These are phyloP conservation scores for Blastocystis sp. DNA, from an alignment of 352 stramenopile genomes.

Conservation along the genomic window DNA sequence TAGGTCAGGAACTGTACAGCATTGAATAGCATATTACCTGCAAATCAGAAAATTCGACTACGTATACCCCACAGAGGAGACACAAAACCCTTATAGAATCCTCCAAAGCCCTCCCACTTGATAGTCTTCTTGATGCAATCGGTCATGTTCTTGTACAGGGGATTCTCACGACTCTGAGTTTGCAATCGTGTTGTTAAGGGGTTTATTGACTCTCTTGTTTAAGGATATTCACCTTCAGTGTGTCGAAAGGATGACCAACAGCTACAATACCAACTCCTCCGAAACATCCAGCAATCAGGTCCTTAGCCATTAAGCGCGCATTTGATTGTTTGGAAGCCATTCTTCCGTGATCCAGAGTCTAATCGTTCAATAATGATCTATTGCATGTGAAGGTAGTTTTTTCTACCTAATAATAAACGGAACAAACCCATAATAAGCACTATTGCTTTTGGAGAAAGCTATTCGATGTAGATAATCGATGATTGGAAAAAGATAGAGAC, in stretches of 20 bases:
- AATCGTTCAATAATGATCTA: background rate
- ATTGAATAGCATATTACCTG: slow-evolving; percentile 66
- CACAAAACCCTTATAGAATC: slow-evolving; percentile 63
- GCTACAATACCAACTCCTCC: slow-evolving; percentile 67
- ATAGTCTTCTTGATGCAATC: slow-evolving; percentile 67
- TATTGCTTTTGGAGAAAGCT: too few relatives aligned
- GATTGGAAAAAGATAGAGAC: too few relatives aligned
- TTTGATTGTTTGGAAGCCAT: background rate
- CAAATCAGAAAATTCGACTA: background rate
- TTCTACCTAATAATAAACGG: background rate
- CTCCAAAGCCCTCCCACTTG: slow-evolving; percentile 54
- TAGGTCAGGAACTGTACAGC: slow-evolving; percentile 65
- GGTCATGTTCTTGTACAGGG: slow-evolving; percentile 56
- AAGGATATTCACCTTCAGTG: slow-evolving; percentile 64
- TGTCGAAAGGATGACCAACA: slow-evolving; percentile 68
- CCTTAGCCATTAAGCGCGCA: slow-evolving; percentile 32
- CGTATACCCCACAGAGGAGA: slow-evolving; percentile 54
- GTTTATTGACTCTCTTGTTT: background rate
- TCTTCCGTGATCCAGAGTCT: background rate
- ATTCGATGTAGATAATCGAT: too few relatives aligned
- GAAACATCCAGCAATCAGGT: slow-evolving; percentile 63
- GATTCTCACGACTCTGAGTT: slow-evolving; percentile 43
- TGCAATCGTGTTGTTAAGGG: slow-evolving; percentile 46
- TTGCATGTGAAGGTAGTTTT: slow-evolving; percentile 1
- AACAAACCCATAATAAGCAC: too few relatives aligned